Percentiles rank a stretch among this genome's conserved stretches.
These are phyloP conservation scores for Alternaria solani DNA, from an alignment of 2,329 filamentous ascomycete genomes.

Conservation along the genomic window DNA sequence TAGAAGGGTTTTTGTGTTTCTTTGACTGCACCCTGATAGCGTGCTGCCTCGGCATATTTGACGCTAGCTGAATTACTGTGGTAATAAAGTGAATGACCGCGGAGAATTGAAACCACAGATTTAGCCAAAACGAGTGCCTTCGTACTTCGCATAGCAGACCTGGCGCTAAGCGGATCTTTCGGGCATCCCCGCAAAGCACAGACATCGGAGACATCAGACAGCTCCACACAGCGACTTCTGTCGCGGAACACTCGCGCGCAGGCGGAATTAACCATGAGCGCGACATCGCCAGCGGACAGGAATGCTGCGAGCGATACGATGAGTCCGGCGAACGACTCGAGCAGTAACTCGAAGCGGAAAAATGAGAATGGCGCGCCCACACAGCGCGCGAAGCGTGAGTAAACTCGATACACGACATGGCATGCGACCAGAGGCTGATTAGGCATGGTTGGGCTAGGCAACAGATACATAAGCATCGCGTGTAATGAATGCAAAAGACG, in stretches of 20 bases:
- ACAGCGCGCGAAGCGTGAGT: constrained; percentile 64
- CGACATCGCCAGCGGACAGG: constrained; percentile 22
- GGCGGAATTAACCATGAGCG: constrained; percentile 21
- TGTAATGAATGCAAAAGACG: constrained; percentile 72
- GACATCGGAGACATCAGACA: constrained; percentile 15
- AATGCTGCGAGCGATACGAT: constrained; percentile 45
- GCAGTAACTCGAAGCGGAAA: constrained; percentile 52
- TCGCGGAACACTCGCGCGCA: constrained; percentile 19
- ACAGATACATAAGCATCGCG: constrained; percentile 71
- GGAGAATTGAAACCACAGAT: neutral
- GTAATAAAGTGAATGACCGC: neutral
- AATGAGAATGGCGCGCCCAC: constrained; percentile 51
- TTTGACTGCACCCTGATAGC: neutral
- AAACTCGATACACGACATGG: neutral
- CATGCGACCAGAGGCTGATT: neutral
- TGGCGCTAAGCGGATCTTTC: constrained; percentile 2
- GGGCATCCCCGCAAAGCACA: constrained; percentile 16
- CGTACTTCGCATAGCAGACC: neutral
- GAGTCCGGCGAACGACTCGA: constrained; percentile 41
- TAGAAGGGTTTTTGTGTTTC: neutral
- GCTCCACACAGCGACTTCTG: constrained; percentile 16
- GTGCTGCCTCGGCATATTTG: neutral
- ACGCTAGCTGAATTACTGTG: neutral
- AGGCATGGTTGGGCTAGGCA: neutral
- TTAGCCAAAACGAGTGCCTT: neutral